Base-by-base conservation (phyloP, 805 yeast species). In the Candida sanyiensis region DNA sequence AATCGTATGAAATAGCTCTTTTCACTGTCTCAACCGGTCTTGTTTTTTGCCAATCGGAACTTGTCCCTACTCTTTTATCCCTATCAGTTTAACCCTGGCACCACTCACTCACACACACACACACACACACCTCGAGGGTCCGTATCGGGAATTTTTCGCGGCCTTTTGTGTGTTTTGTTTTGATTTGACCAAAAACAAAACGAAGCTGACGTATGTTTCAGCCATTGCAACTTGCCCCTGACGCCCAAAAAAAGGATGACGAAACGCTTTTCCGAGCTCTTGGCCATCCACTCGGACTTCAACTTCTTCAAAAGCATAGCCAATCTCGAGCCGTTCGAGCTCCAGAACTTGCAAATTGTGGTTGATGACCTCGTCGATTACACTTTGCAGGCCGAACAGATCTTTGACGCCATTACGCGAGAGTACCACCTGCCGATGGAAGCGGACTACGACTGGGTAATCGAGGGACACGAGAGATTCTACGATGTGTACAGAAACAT, bases 401-500 rank as follows among this genome's bases (percentile, higher is more conserved):
- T 42, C 16, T 47, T 52, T 24, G 28, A 30, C 5, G 9, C 31
- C 9, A 8, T 54, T 16, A 33, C 19, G 5, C 28, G 31, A 2
- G 20, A 28, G 15, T 39, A 45, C 5, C 20, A 32, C 4, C 27
- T 13, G 1, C 12, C 15, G 5, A 28, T 38, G 26, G 40, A 35
- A 18, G 4, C 25, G 5, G 44, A 49, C 33, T 29, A 51, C n/a
- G 51, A 50, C 7, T 64, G 69, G 67, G 43, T 66, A 7, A 49
- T 48, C 15, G 62, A 60, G 33, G 66, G 64, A 1, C 54, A 52
- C 35, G 35, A 36, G n/a, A 59, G 58, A 35, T 59, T 66, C 25
- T 46, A 57, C 27, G 59, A 53, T 26, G 47, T 67, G n/a, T 39
- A 43, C 28, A 48, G 55, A 27, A 57, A 57, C 25, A 29, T 65